Percentiles rank a stretch among this genome's conserved stretches.
Conservation (phyloP, 352 stramenopile species). For the Lagenidium giganteum region DNA sequence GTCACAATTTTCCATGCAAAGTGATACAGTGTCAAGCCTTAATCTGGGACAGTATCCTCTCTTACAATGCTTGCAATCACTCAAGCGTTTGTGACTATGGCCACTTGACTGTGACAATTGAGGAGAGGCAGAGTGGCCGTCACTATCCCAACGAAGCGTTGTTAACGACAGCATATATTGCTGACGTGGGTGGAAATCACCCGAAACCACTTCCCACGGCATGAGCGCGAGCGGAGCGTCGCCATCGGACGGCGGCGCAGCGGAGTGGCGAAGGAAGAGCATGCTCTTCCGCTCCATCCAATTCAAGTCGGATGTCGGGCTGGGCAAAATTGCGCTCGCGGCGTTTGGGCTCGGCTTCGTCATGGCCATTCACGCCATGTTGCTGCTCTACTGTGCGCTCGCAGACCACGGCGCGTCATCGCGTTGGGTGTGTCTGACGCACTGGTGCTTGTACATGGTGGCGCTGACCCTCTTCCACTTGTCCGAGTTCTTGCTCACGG, state of each 20-base stretch:
- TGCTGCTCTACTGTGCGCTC: conserved; percentile 33
- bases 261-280: background rate
- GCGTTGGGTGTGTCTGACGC: conserved; percentile 46
- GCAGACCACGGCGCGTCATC: conserved; percentile 8
- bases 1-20: too few relatives aligned
- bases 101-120: too few relatives aligned
- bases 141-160: too few relatives aligned
- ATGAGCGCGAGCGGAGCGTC: too few relatives aligned
- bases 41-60: too few relatives aligned
- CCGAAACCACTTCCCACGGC: too few relatives aligned
- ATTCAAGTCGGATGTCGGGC: conserved; percentile 70
- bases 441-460: conserved; percentile 74
- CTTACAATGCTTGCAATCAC: too few relatives aligned
- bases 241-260: background rate
- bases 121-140: too few relatives aligned
- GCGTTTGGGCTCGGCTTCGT: conserved; percentile 71
- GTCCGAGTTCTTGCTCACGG: conserved; percentile 80
- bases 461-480: conserved; percentile 82
- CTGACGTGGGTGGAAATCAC: too few relatives aligned
- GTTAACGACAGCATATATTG: too few relatives aligned
- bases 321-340: conserved; percentile 72
- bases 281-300: conserved; percentile 76
- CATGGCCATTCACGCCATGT: conserved; percentile 56
- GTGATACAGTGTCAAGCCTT: too few relatives aligned
- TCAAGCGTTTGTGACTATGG: too few relatives aligned